phyloP scores from a whole-genome alignment of 2,329 filamentous ascomycete species.

The Fonsecaea nubica region DNA sequence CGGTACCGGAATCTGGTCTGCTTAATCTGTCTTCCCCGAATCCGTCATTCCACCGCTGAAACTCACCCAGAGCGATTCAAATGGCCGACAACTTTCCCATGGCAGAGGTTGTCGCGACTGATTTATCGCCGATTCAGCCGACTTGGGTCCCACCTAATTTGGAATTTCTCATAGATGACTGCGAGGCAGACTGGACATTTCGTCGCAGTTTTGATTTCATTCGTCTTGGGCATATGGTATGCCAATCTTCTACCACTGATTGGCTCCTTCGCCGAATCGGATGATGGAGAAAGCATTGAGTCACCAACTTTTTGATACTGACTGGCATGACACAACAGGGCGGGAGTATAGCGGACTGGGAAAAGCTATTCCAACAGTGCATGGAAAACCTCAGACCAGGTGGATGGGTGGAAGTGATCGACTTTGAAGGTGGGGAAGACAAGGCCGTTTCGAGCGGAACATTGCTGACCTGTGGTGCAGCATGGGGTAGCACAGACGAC shows the following conservation, averaged over 20 bases:
- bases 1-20: conserved; percentile 67
- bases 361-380: conserved; percentile 38
- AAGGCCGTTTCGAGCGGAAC: background rate
- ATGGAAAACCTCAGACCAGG: conserved; percentile 42
- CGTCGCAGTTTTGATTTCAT: conserved; percentile 50
- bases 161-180: conserved; percentile 52
- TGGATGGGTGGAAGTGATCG: conserved; percentile 43
- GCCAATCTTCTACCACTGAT: background rate
- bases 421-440: conserved; percentile 38
- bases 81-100: conserved; percentile 42
- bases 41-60: conserved; percentile 35
- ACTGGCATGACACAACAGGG: conserved; percentile 25
- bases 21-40: conserved; percentile 38
- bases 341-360: conserved; percentile 47
- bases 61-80: conserved; percentile 44
- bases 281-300: background rate
- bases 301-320: background rate
- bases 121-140: conserved; percentile 43
- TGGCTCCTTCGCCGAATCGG: background rate
- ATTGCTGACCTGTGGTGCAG: conserved; percentile 6
- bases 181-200: conserved; percentile 51
- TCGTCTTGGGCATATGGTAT: conserved; percentile 45
- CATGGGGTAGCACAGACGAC: conserved; percentile 43
- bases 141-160: conserved; percentile 53
- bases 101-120: conserved; percentile 42